These are phyloP conservation scores for Sporothrix brasiliensis DNA, from an alignment of 2,329 filamentous ascomycete species.

Conservation along the genomic window DNA sequence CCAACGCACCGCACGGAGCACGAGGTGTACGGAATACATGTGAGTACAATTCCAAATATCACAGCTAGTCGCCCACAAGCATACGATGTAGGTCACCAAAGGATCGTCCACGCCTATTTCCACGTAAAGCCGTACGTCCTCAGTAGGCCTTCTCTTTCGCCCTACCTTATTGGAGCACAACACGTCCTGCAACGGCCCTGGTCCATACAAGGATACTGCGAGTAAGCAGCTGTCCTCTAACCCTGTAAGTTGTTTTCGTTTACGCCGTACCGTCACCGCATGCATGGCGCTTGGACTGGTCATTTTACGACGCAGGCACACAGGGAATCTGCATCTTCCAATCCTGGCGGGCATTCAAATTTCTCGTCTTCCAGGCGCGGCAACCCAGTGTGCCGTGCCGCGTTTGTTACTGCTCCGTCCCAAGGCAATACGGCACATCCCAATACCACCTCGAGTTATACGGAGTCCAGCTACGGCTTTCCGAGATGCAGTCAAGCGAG, in stretches of 20 bases:
- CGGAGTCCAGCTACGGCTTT: too few species aligned
- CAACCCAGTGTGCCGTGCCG: slow-evolving; percentile 12
- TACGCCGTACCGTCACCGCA: slow-evolving; percentile 2
- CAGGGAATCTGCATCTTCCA: background rate
- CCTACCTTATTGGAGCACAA: slow-evolving; percentile 1
- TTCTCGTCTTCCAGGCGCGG: slow-evolving; percentile 1
- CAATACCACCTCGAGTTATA: too few species aligned
- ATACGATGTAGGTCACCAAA: background rate
- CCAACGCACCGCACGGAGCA: slow-evolving; percentile 3
- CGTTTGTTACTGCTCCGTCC: slow-evolving; percentile 15
- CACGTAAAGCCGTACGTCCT: background rate
- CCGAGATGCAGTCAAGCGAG: too few species aligned
- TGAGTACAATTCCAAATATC: slow-evolving; percentile 16
- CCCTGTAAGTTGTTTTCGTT: slow-evolving; percentile 9
- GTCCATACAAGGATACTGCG: background rate
- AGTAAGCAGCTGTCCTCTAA: background rate
- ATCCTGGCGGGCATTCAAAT: slow-evolving; percentile 2
- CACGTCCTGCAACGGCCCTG: background rate
- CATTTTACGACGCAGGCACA: background rate
- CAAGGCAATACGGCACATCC: background rate
- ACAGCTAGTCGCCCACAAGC: background rate
- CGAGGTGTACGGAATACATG: background rate
- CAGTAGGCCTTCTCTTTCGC: background rate
- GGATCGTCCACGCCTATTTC: slow-evolving; percentile 12
- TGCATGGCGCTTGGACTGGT: slow-evolving; percentile 14